A percentile compares a stretch with the other conserved stretches of the same genome.
phyloP scores from a whole-genome alignment of 75 land plant species.

The Cupressus sempervirens region DNA sequence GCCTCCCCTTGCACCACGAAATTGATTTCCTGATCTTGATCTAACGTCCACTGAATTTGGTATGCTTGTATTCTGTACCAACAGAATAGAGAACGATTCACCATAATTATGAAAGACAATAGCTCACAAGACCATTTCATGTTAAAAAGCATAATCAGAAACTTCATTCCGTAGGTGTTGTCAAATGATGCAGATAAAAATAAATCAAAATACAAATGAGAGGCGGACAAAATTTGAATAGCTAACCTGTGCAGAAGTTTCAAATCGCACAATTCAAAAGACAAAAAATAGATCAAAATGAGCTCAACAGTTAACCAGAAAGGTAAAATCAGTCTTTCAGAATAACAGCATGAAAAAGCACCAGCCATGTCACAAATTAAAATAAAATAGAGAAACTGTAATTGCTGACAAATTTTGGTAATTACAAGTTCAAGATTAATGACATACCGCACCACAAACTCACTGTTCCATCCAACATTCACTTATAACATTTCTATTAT shows the following conservation, averaged over 20 bases:
- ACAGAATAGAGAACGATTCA: neutral
- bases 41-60: neutral
- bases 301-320: neutral
- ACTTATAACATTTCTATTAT: neutral
- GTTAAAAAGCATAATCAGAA: neutral
- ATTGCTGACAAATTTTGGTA: neutral
- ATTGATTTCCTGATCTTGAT: conserved; percentile 8
- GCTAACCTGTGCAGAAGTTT: neutral
- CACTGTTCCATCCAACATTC: neutral
- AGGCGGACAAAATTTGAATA: neutral
- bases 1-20: conserved; percentile 10
- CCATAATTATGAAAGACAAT: neutral
- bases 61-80: conserved; percentile 1
- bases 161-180: too few species aligned
- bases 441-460: neutral
- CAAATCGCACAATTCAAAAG: neutral
- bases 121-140: neutral
- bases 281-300: neutral
- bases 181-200: neutral
- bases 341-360: neutral
- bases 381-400: neutral
- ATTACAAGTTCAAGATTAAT: neutral
- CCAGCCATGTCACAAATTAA: neutral
- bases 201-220: neutral
- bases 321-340: neutral